phyloP scores from a whole-genome alignment of 1,139 yeast species.

The Candida pseudocylindracea region DNA sequence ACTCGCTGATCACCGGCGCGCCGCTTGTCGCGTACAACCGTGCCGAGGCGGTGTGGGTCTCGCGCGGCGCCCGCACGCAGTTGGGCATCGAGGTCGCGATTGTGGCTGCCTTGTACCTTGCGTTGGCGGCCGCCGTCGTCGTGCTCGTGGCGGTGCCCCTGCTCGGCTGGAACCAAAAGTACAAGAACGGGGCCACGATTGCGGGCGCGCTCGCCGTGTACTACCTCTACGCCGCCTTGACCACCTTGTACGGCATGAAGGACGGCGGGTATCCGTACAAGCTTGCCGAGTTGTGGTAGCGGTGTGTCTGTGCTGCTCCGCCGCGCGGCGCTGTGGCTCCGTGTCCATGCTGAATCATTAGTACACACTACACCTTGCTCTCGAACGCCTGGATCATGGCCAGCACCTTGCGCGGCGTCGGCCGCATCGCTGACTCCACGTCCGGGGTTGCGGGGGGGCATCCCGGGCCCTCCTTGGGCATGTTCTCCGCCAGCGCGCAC shows the following conservation, averaged over 20 bases:
- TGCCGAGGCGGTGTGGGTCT: constrained; percentile 25
- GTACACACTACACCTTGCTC: too few relatives aligned
- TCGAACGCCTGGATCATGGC: too few relatives aligned
- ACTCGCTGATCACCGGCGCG: constrained; percentile 30
- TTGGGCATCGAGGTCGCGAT: constrained; percentile 43
- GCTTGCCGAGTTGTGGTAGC: constrained; percentile 12
- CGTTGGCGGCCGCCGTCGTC: constrained; percentile 17
- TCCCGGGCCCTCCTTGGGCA: too few relatives aligned
- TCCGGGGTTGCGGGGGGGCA: too few relatives aligned
- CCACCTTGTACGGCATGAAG: constrained; percentile 17
- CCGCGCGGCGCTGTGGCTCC: too few relatives aligned
- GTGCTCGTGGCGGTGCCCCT: constrained; percentile 5
- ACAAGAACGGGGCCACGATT: background rate
- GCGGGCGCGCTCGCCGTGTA: constrained; percentile 5
- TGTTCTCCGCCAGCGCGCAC: too few relatives aligned
- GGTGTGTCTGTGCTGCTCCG: too few relatives aligned
- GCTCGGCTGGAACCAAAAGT: background rate
- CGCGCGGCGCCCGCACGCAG: constrained; percentile 46
- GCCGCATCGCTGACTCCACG: too few relatives aligned
- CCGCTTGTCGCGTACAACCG: constrained; percentile 36
- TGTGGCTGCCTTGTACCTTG: constrained; percentile 23
- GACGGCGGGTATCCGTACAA: constrained; percentile 18
- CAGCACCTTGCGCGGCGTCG: too few relatives aligned
- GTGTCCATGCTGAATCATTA: too few relatives aligned
- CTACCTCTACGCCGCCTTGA: constrained; percentile 14